Evolutionary conservation across 768 basidiomycete species (phyloP).

Genomic region (Hirschioporus abietinus): DNA sequence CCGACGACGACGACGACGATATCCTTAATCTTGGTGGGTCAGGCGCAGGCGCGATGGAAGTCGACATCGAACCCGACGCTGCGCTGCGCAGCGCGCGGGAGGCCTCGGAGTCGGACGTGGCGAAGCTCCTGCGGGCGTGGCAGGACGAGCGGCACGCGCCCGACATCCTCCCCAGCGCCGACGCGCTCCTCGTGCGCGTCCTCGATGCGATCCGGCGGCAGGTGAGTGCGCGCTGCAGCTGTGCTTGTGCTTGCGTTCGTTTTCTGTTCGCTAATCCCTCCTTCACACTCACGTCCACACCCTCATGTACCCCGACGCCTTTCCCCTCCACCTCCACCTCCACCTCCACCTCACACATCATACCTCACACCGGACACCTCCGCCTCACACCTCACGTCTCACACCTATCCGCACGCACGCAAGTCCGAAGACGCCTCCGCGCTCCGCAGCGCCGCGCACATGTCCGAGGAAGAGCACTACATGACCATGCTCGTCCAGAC

Average conservation of each 20-base stretch:
- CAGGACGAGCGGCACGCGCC: constrained; percentile 81
- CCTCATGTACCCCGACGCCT: too few species aligned
- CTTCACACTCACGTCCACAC: too few species aligned
- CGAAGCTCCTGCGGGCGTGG: constrained; percentile 76
- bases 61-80: background rate
- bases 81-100: too few species aligned
- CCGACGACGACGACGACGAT: constrained; percentile 31
- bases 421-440: constrained; percentile 75
- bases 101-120: constrained; percentile 48
- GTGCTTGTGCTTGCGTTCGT: too few species aligned
- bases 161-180: constrained; percentile 71
- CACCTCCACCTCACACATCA: too few species aligned
- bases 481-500: constrained; percentile 91
- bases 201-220: constrained; percentile 78
- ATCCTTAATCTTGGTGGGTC: constrained; percentile 18
- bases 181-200: constrained; percentile 55
- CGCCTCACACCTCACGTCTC: background rate
- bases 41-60: constrained; percentile 7
- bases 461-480: constrained; percentile 91
- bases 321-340: too few species aligned
- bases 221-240: constrained; percentile 48
- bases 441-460: constrained; percentile 72
- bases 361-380: too few species aligned
- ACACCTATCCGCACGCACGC: background rate
- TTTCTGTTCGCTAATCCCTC: too few species aligned